These are phyloP conservation scores for Sarcodon sp. DNA, from an alignment of 768 basidiomycete genomes.

Conservation along the genomic window DNA sequence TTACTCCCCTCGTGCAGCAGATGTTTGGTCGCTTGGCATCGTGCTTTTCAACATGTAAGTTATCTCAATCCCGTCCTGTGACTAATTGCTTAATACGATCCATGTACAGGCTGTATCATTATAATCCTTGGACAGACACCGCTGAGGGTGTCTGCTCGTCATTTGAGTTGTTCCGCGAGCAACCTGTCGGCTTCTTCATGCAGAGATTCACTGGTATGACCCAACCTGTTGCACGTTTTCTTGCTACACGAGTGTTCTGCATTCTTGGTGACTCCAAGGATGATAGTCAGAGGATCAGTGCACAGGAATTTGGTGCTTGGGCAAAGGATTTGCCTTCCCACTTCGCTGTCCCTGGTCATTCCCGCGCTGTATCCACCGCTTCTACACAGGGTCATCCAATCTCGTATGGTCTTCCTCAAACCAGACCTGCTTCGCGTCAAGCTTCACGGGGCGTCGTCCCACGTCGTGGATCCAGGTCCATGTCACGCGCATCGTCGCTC, in stretches of 20 bases:
- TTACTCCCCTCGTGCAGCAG: conserved; percentile 89
- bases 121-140: conserved; percentile 97
- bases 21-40: conserved; percentile 98
- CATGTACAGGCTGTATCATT: conserved; percentile 76
- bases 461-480: conserved; percentile 35
- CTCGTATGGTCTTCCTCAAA: conserved; percentile 41
- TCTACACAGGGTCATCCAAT: conserved; percentile 57
- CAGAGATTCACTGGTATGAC: conserved; percentile 87
- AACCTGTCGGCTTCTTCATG: conserved; percentile 81
- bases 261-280: conserved; percentile 56
- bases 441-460: conserved; percentile 29
- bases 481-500: conserved; percentile 55
- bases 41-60: conserved; percentile 95
- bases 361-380: conserved; percentile 44
- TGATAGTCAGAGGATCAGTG: conserved; percentile 50
- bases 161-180: conserved; percentile 67
- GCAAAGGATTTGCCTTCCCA: conserved; percentile 67
- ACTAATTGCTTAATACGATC: conserved; percentile 3
- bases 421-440: conserved; percentile 58
- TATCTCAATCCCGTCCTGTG: neutral
- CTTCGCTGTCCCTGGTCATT: conserved; percentile 32
- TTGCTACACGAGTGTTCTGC: conserved; percentile 78
- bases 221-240: conserved; percentile 70
- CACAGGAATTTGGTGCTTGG: conserved; percentile 82
- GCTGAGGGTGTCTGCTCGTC: conserved; percentile 67